Base-by-base conservation (phyloP, 805 yeast species). In the Torulaspora indica region DNA sequence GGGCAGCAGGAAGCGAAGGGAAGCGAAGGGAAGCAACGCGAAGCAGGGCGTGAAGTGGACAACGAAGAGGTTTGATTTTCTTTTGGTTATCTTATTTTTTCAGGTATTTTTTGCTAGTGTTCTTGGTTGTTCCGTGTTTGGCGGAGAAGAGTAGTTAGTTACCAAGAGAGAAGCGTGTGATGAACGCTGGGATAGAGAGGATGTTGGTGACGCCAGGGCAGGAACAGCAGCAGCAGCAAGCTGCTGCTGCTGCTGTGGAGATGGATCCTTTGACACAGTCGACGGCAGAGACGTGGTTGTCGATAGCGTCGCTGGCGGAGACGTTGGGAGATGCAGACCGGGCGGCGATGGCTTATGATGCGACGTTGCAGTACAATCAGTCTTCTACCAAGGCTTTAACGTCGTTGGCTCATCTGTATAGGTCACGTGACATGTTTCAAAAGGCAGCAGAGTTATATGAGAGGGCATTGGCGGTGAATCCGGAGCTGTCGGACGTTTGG, bases 401-500 rank as follows among this genome's bases (percentile, higher is more conserved):
- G 37, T 83, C 88, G 42, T 69, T 91, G 49, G 98, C 96, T 38
- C 88, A 87, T 63, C 75, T 89, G 24, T 91, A 88, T 67, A 79
- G 97, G 43, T 80, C 90, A 14, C 74, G 90, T 49, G 97, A 91
- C 63, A 85, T 86, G 64, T 93, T 89, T 58, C 85, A 87, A 53
- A 87, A 88, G 63, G 98, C 98, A 12, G 95, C 96, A 10, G 98
- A 93, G 63, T 76, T 88, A 51, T 91, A 88, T 68, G 95, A 91
- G 66, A 77, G 88, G 54, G 95, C 96, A 5, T 69, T 93, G 44
- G 77, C 83, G 43, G 75, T 85, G 42, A 80, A 82, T 57, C 91
- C 89, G 15, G 91, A 86, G 61, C 82, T 88, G 56, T 96, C 97
- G 46, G 98, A 91, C 56, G 87, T 95, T 29, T 93, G 98, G 98